These are phyloP conservation scores for Dioscorea alata DNA, from an alignment of 106 monocot genomes.

Conservation along the genomic window DNA sequence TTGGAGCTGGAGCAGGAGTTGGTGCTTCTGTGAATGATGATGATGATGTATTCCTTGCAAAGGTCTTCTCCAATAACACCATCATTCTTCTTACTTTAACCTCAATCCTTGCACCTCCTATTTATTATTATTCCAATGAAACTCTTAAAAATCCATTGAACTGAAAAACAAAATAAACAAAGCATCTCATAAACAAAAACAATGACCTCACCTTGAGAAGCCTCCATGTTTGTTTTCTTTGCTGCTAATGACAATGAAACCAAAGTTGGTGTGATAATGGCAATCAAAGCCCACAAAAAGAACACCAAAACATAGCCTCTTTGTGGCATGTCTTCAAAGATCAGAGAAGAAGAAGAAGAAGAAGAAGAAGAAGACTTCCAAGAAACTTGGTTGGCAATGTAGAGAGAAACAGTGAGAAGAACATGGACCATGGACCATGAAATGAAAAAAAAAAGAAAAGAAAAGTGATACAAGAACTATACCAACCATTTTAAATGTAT, in stretches of 20 bases:
- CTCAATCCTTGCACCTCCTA: constrained; percentile 16
- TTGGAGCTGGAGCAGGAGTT: not conserved
- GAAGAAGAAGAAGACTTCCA: not conserved
- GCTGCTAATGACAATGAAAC: constrained; percentile 53
- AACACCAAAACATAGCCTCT: constrained; percentile 78
- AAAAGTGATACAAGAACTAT: not conserved
- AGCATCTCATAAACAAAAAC: not conserved
- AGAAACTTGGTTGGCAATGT: not conserved
- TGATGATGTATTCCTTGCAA: not conserved
- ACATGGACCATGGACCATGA: too few relatives aligned
- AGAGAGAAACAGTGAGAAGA: too few relatives aligned
- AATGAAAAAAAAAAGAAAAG: not conserved
- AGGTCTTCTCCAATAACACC: constrained; percentile 13
- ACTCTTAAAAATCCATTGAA: too few relatives aligned
- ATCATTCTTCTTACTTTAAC: constrained; percentile 33
- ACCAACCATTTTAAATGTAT: constrained; percentile 1
- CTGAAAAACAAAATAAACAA: not conserved
- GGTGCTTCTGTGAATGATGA: constrained; percentile 20
- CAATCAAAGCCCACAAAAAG: constrained; percentile 69
- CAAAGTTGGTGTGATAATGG: constrained; percentile 71
- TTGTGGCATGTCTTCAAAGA: constrained; percentile 42
- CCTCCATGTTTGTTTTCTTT: constrained; percentile 15
- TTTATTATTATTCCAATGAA: not conserved
- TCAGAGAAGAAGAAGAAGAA: not conserved
- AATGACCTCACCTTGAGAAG: constrained; percentile 16